Base-by-base conservation (phyloP, 495 filamentous ascomycete genomes). In the Xeromyces bisporus region DNA sequence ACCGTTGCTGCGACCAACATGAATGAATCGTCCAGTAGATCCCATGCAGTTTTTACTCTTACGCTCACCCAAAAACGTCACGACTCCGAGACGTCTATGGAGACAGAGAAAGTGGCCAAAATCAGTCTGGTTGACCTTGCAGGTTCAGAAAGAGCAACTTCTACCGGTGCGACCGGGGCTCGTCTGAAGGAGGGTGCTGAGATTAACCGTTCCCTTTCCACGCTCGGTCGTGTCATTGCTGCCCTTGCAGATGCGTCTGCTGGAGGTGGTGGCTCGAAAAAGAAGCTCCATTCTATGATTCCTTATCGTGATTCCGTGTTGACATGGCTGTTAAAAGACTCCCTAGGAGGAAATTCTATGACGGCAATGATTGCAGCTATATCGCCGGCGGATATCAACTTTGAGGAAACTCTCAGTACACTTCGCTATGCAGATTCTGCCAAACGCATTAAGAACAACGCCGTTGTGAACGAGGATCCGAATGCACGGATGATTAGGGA, bases 321-420 rank as follows among this genome's bases (percentile, higher is more conserved):
- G 37, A 99, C 91, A 9, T 99, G 91, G 91, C 58, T 99, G 16
- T 57, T 99, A 37, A 96, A 99, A 43, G 91, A 99, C 51, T 96
- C 89, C 2, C 62, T 99, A 7, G 91, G 91, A 47, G 91, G 91
- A 35, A 99, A 99, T 58, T 96, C 89, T 46, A 87, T 97, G 79
- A 97, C 89, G 12, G 91, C 89, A 28, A 97, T 97, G 89, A 97
- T 97, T 58, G 89, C 89, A 28, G 89, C 89, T 23, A 96, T 97
- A 46, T 93, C 85, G 32, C 89, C 89, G 3, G 89, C 89, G 32
- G 89, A 99, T 57, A 96, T 99, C 63, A 99, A 99, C 55, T 99
- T 87, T 45, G 89, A 99, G 42, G 89, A 99, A 51, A 96, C 89
- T 8, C 64, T 99, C 5, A 83, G 85, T 51, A 99, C 89, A 7